phyloP scores from a whole-genome alignment of 169 alveolate species.

The Plasmodium cynomolgi region DNA sequence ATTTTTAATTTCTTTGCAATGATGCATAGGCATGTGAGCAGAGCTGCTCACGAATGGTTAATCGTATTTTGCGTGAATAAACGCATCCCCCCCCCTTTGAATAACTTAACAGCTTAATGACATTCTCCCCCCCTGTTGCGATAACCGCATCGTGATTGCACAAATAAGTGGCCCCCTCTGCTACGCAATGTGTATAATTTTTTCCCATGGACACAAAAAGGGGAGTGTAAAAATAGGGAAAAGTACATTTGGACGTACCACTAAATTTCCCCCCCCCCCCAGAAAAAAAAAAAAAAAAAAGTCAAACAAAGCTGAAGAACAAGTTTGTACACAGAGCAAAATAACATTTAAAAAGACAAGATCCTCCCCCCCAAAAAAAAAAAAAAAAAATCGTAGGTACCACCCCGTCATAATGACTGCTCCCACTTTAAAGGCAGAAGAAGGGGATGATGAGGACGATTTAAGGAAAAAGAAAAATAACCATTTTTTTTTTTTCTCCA shows the following conservation, averaged over 20 bases:
- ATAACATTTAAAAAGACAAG: background rate
- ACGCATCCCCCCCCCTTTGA: background rate
- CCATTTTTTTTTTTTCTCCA: conserved; percentile 27
- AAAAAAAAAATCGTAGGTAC: background rate
- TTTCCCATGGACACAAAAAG: background rate
- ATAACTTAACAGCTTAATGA: background rate
- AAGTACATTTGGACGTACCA: background rate
- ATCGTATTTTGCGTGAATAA: background rate
- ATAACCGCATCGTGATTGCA: background rate
- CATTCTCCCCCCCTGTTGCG: background rate
- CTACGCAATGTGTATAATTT: background rate
- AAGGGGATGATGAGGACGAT: conserved; percentile 6
- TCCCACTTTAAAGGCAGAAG: conserved; percentile 12
- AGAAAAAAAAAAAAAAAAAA: background rate
- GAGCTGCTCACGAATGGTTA: background rate
- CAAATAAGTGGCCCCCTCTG: background rate
- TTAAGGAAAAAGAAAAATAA: conserved; percentile 22
- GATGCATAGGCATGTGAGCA: background rate
- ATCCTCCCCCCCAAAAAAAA: background rate
- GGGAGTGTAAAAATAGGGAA: background rate
- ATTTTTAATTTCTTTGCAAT: background rate
- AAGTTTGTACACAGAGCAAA: background rate
- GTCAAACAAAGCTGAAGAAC: background rate
- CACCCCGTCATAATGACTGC: conserved; percentile 20
- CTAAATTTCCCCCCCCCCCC: background rate